Percentiles rank a stretch among this genome's conserved stretches.
phyloP scores from a whole-genome alignment of 2,329 filamentous ascomycete species.

The Aspergillus tanneri region DNA sequence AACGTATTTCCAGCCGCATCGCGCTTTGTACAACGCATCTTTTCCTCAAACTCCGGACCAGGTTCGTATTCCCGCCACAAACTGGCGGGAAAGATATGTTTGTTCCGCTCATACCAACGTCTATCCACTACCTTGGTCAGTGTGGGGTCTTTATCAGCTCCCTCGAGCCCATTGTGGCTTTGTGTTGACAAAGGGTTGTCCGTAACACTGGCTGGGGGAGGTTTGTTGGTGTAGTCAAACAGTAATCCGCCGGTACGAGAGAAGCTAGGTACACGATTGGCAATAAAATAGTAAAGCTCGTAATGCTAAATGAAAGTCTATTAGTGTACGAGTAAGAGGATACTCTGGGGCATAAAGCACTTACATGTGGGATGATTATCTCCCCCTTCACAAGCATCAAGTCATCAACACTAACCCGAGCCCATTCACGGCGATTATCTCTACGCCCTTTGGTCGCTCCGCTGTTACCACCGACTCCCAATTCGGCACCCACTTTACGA shows the following conservation, averaged over 20 bases:
- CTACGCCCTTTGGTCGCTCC: constrained; percentile 47
- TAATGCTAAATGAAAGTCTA: constrained; percentile 66
- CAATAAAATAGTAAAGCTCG: constrained; percentile 94
- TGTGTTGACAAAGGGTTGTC: constrained; percentile 47
- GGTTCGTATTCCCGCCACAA: constrained; percentile 95
- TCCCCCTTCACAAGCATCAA: constrained; percentile 88
- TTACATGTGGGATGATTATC: constrained; percentile 89
- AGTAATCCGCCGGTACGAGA: constrained; percentile 71
- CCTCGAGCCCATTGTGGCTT: constrained; percentile 65
- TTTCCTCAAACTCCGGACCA: constrained; percentile 68
- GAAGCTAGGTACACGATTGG: constrained; percentile 67
- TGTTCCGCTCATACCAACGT: constrained; percentile 95
- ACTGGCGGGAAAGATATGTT: constrained; percentile 96
- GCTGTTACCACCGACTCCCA: constrained; percentile 67
- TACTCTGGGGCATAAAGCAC: constrained; percentile 37
- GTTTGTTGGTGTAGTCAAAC: constrained; percentile 69
- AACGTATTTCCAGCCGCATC: constrained; percentile 90
- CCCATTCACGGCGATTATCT: constrained; percentile 77
- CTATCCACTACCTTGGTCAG: constrained; percentile 93
- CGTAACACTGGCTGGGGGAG: constrained; percentile 28
- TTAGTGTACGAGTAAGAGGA: constrained; percentile 2
- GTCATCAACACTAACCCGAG: constrained; percentile 89
- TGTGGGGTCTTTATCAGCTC: constrained; percentile 71
- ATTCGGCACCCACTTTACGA: constrained; percentile 81
- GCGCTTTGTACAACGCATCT: constrained; percentile 69